Evolutionary conservation across 257 asterid species (phyloP), one percentile per base, ranked within the genome.

Genomic region (Solanum virginianum): DNA sequence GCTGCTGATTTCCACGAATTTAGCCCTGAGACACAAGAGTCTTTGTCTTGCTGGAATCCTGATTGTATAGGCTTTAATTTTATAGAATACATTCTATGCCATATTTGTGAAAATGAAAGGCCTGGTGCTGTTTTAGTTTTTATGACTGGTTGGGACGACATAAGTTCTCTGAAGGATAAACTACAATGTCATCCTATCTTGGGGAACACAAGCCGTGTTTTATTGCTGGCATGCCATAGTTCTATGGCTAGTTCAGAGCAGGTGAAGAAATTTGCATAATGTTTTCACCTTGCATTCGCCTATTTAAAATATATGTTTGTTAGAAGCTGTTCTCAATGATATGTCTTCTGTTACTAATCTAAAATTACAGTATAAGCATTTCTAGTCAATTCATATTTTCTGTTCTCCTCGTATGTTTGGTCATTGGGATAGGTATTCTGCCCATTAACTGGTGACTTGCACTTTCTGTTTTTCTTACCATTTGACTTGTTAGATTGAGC

Each of bases 141-240:
- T 88, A 86, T 96, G 94, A 96, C 99, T 17, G 99, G 99, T 65
- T 96, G 99, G 99, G 99, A 96, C 59, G 98, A 96, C 89, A 96
- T 96, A 88, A 89, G 84, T 79, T 91, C 99, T 69, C 89, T 96
- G 86, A 96, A 92, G 87, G 95, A 96, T 62, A 94, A 94, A 91
- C 98, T 96, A 84, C 94, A 87, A 88, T 90, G 91, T 87, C 95
- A 94, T 93, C 92, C 91, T 84, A 81, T 95, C 51, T 83, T 96
- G 81, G 99, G 99, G 89, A 97, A 94, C 89, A 66, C 93, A 59
- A 89, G 85, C 82, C 92, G 88, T n/a, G 98, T 93, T 89, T 89
- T 93, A 80, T 84, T 96, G 89, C 86, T 96, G 90, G 94, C 98
- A 84, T 96, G 98, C 92, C 99, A 96, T 84, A 98, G 99, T 84